phyloP scores from a whole-genome alignment of 2,329 filamentous ascomycete species.

The Coniochaeta prunicola region DNA sequence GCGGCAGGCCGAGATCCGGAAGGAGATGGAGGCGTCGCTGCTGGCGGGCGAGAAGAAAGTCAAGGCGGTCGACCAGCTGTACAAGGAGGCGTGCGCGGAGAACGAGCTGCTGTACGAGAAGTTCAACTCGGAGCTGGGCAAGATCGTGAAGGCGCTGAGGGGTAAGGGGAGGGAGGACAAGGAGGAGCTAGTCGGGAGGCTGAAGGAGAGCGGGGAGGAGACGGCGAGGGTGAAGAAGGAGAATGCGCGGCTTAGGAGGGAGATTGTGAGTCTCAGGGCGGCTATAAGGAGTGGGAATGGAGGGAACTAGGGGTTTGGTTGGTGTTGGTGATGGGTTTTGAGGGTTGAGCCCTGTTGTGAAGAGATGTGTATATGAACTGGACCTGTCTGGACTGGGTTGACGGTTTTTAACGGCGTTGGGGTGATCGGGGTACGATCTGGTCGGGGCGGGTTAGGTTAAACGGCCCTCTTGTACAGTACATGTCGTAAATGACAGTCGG shows the following conservation, averaged over 20 bases:
- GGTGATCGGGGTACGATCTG: not conserved
- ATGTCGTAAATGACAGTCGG: no score
- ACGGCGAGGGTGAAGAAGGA: constrained; percentile 73
- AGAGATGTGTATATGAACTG: not conserved
- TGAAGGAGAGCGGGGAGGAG: constrained; percentile 73
- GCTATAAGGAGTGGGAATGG: constrained; percentile 35
- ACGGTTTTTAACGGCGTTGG: not conserved
- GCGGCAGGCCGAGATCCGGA: constrained; percentile 56
- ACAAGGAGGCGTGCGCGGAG: constrained; percentile 80
- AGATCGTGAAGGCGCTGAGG: constrained; percentile 70
- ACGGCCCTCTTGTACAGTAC: not conserved
- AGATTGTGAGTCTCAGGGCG: constrained; percentile 64
- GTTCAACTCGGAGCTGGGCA: constrained; percentile 85
- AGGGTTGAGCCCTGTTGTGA: not conserved
- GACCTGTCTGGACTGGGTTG: not conserved
- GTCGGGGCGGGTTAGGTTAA: not conserved
- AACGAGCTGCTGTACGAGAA: constrained; percentile 89
- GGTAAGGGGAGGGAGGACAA: constrained; percentile 69
- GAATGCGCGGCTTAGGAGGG: constrained; percentile 73
- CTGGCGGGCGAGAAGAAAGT: constrained; percentile 70
- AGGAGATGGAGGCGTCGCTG: constrained; percentile 65
- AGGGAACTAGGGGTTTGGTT: constrained; percentile 8
- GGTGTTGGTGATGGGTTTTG: not conserved
- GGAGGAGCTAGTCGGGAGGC: constrained; percentile 63
- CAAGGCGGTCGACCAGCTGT: constrained; percentile 78